Evolutionary conservation across 179 eudicot genomes (phyloP).

Genomic region (Silene noctiflora): DNA sequence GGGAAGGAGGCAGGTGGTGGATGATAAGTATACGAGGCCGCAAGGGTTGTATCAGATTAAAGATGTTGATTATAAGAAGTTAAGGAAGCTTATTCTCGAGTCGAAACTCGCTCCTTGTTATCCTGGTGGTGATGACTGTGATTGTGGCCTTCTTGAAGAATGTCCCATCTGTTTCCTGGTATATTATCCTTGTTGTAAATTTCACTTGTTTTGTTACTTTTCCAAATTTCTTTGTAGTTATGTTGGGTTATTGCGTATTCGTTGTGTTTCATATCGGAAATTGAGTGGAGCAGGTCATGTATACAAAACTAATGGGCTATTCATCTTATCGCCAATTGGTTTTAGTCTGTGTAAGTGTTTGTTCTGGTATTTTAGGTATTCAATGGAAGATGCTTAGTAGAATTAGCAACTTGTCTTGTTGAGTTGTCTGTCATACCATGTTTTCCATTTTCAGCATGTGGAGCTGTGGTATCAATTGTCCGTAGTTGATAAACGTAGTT

Average conservation of each 20-base stretch:
- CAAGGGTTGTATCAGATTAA: constrained; percentile 95
- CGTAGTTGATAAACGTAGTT: background rate
- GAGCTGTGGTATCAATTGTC: background rate
- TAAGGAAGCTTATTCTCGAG: constrained; percentile 89
- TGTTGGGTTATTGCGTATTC: background rate
- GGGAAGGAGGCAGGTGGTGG: constrained; percentile 84
- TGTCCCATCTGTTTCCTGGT: constrained; percentile 98
- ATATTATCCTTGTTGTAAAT: background rate
- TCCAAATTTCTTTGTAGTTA: background rate
- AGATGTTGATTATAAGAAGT: constrained; percentile 83
- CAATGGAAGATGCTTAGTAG: background rate
- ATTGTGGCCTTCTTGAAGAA: constrained; percentile 62
- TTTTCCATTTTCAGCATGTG: background rate
- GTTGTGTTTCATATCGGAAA: background rate
- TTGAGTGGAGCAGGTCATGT: too few relatives aligned
- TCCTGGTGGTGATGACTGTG: constrained; percentile 87
- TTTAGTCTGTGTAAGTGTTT: background rate
- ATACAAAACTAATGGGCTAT: too few relatives aligned
- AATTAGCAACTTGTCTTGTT: background rate
- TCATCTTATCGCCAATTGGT: background rate
- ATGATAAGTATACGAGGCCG: constrained; percentile 91
- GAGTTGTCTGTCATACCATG: background rate
- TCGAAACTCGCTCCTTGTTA: constrained; percentile 95
- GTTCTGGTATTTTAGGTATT: background rate
- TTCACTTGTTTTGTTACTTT: constrained; percentile 14